phyloP scores from a whole-genome alignment of 345 rosid genomes.

The Populus tremula region DNA sequence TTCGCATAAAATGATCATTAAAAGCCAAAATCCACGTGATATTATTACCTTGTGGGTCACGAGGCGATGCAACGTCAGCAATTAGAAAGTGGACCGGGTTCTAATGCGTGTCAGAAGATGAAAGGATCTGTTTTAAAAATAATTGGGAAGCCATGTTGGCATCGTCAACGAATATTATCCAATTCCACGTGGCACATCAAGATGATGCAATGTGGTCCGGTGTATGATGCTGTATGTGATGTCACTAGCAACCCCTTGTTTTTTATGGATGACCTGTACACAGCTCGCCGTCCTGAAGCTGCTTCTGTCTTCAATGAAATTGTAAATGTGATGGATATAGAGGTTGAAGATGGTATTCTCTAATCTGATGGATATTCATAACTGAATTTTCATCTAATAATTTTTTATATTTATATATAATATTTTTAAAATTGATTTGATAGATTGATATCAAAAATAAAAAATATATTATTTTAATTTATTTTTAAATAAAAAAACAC shows the following conservation, averaged over 20 bases:
- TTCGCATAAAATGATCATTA: not conserved
- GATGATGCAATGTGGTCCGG: not conserved
- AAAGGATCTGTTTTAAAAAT: not conserved
- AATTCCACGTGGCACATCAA: slow-evolving; percentile 12
- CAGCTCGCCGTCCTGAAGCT: slow-evolving; percentile 15
- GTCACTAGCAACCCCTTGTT: not conserved
- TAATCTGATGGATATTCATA: no score
- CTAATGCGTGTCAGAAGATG: not conserved
- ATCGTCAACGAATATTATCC: not conserved
- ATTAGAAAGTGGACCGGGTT: no score
- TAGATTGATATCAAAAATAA: no score
- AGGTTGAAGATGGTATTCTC: no score
- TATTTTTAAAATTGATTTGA: no score
- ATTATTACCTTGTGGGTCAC: no score
- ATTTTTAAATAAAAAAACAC: no score
- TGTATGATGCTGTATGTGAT: not conserved
- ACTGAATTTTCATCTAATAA: no score
- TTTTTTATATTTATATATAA: no score
- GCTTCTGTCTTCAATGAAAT: no score
- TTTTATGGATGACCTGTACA: slow-evolving; percentile 23
- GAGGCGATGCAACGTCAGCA: not conserved
- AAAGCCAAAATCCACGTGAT: not conserved
- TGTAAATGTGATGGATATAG: no score
- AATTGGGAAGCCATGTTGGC: slow-evolving; percentile 17
- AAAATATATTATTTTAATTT: no score